These are phyloP conservation scores for Botrytis tulipae DNA, from an alignment of 2,329 filamentous ascomycete species.

Conservation along the genomic window DNA sequence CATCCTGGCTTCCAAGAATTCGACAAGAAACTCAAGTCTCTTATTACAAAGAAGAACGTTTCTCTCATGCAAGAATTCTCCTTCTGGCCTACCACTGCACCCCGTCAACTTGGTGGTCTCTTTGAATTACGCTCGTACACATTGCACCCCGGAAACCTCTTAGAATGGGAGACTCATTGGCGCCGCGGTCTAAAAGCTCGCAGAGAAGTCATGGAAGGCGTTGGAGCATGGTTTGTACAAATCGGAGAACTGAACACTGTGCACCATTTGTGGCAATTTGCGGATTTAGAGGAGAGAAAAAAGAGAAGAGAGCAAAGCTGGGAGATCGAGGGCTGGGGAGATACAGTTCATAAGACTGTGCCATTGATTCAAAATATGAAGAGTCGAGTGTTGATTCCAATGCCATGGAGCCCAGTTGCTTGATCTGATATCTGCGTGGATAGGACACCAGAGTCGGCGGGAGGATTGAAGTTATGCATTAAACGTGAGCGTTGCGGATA, in stretches of 20 bases:
- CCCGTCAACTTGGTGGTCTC: conserved; percentile 83
- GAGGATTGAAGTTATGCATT: background rate
- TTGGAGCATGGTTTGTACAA: conserved; percentile 98
- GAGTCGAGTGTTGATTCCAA: conserved; percentile 86
- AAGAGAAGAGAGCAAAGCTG: conserved; percentile 90
- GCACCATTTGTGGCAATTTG: conserved; percentile 98
- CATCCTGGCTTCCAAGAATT: conserved; percentile 84
- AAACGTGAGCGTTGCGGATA: conserved; percentile 5
- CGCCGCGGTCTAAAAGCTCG: conserved; percentile 85
- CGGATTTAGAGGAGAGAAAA: conserved; percentile 91
- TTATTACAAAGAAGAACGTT: conserved; percentile 80
- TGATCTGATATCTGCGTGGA: background rate
- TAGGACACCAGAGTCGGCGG: background rate
- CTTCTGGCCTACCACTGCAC: conserved; percentile 95
- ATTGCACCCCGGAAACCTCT: conserved; percentile 87
- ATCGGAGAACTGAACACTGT: conserved; percentile 97
- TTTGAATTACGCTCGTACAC: conserved; percentile 98
- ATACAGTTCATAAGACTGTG: conserved; percentile 97
- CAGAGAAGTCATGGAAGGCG: conserved; percentile 96
- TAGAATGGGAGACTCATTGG: conserved; percentile 99
- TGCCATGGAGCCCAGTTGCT: conserved; percentile 93
- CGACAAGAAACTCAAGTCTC: conserved; percentile 76
- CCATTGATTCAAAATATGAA: conserved; percentile 96
- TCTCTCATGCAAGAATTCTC: conserved; percentile 99
- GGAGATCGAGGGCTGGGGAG: conserved; percentile 91